Base-by-base conservation (phyloP, 805 yeast species). In the Myxozyma lipomycoides region DNA sequence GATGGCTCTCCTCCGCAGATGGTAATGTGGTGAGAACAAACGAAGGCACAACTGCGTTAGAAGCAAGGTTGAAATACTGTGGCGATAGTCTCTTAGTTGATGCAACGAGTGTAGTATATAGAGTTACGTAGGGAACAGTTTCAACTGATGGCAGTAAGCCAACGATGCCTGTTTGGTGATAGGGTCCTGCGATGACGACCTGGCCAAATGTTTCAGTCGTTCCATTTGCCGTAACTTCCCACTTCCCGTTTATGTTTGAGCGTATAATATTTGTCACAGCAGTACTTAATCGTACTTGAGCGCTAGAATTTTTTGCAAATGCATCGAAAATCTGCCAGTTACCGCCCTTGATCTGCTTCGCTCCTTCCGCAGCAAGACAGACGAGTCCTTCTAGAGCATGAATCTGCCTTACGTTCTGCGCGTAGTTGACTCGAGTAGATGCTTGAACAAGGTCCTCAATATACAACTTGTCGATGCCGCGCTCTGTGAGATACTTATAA, bases 171-270 rank as follows among this genome's bases (percentile, higher is more conserved):
- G 74, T 46, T 40, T 66, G 70, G 32, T 64, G 55, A 23, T 63
- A 58, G 1, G 80, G 80, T 0, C 75, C 64, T 1, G 79, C 78
- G 18, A 77, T 58, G 18, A 77, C 63, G 5, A 77, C 76, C 22
- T 73, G 64, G 51, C 77, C 78, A 54, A 67, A 76, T 2, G 35
- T 28, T 12, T 64, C 62, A 3, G 47, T 46, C 46, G 45, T 12
- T 19, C 18, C 25, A 2, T 19, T 30, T 6, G 23, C 52, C 4
- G 30, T 10, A 3, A 54, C 36, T 1, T 45, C 43, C 48, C 62
- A 55, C 19, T 40, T 49, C 10, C 59, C 49, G 21, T 38, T 25
- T 7, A 32, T 48, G 5, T 32, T 23, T 2, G 45, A 24, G 19
- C 50, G 54, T 0, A 30, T 24, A 7, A 73, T 42, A 3, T 48